Conservation (phyloP, 1,284 basidiomycete species). For the Pseudozyma flocculosa region DNA sequence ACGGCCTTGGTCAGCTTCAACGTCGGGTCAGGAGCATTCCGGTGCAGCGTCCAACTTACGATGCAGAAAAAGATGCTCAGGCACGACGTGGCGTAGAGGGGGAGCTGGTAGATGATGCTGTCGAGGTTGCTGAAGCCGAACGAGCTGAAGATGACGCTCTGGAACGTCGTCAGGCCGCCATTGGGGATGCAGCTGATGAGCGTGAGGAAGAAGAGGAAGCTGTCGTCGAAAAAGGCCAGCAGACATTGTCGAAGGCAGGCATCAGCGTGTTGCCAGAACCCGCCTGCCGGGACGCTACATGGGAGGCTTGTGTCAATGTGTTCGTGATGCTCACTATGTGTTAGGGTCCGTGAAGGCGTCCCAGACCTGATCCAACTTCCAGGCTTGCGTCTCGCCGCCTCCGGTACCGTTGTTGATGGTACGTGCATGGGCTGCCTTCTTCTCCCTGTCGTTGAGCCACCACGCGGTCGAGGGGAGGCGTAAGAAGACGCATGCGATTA, state of each 20-base stretch:
- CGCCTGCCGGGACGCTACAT: too few relatives aligned
- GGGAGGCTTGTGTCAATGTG: too few relatives aligned
- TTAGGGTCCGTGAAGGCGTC: slow-evolving; percentile 19
- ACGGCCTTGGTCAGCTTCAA: too few relatives aligned
- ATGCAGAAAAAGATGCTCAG: slow-evolving; percentile 54
- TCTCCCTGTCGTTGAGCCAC: slow-evolving; percentile 48
- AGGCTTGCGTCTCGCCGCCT: slow-evolving; percentile 42
- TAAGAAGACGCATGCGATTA: slow-evolving; percentile 42
- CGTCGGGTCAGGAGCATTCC: too few relatives aligned
- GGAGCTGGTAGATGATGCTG: slow-evolving; percentile 53
- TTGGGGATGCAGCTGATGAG: slow-evolving; percentile 33
- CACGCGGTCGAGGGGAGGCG: slow-evolving; percentile 15
- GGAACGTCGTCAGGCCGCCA: slow-evolving; percentile 48
- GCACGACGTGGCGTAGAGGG: slow-evolving; percentile 47
- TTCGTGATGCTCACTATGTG: slow-evolving; percentile 38
- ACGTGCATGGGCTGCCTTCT: slow-evolving; percentile 43
- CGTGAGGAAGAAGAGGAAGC: slow-evolving; percentile 47
- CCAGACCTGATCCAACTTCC: slow-evolving; percentile 53
- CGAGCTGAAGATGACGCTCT: slow-evolving; percentile 36
- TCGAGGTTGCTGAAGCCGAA: slow-evolving; percentile 44
- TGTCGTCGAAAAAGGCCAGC: too few relatives aligned
- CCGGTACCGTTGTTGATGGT: slow-evolving; percentile 52
- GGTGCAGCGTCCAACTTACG: slow-evolving; percentile 3
- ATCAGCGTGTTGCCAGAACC: neutral
- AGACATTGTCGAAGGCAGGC: too few relatives aligned